These are phyloP conservation scores for Corynascus novoguineensis DNA, from an alignment of 495 filamentous ascomycete genomes.

Conservation along the genomic window DNA sequence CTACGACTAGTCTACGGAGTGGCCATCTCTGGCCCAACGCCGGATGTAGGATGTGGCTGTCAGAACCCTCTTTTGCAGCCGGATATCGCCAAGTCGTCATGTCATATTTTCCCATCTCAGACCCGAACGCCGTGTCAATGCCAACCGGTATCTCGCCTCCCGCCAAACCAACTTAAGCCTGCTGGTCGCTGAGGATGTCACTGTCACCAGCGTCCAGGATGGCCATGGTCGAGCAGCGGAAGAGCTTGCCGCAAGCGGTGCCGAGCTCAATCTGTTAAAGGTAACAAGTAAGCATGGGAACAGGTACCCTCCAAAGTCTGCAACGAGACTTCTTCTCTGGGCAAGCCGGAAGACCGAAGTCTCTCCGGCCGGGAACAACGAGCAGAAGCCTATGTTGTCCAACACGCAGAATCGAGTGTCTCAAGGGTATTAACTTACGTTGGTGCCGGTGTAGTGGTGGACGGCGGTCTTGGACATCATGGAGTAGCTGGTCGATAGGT, in stretches of 20 bases:
- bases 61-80: slow-evolving; percentile 15
- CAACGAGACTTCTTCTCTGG: slow-evolving; percentile 72
- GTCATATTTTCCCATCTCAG: slow-evolving; percentile 19
- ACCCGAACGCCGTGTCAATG: slow-evolving; percentile 41
- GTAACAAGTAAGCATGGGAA: slow-evolving; percentile 45
- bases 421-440: slow-evolving; percentile 61
- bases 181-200: slow-evolving; percentile 77
- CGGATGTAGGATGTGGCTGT: slow-evolving; percentile 15
- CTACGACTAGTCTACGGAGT: slow-evolving; percentile 26
- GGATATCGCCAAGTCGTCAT: slow-evolving; percentile 27
- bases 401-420: slow-evolving; percentile 15
- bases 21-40: slow-evolving; percentile 4
- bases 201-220: slow-evolving; percentile 97
- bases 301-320: slow-evolving; percentile 80
- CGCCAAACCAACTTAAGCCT: slow-evolving; percentile 42
- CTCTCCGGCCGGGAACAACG: slow-evolving; percentile 11
- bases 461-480: slow-evolving; percentile 92
- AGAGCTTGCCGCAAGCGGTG: slow-evolving; percentile 56
- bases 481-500: slow-evolving; percentile 49
- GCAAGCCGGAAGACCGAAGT: slow-evolving; percentile 36
- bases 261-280: slow-evolving; percentile 82
- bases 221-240: slow-evolving; percentile 85
- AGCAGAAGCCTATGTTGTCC: slow-evolving; percentile 3
- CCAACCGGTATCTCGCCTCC: slow-evolving; percentile 16
- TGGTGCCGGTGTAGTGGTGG: slow-evolving; percentile 95